These are phyloP conservation scores for Trichoderma oligosporum DNA, from an alignment of 2,329 filamentous ascomycete species.

Conservation along the genomic window DNA sequence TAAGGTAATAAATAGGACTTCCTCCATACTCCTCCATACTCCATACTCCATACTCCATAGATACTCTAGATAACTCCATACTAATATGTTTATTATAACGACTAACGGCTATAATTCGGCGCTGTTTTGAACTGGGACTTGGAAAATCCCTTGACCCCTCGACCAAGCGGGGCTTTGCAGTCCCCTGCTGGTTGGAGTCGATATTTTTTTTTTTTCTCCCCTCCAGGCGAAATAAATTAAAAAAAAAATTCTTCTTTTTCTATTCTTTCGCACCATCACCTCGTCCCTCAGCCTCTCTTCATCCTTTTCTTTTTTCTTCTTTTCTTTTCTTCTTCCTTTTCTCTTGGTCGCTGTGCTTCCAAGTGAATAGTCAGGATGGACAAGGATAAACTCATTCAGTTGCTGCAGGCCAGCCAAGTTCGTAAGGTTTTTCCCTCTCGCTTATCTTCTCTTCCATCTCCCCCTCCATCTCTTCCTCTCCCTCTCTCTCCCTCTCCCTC, in stretches of 20 bases:
- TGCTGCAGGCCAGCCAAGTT: conserved; percentile 82
- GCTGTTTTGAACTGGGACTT: no score
- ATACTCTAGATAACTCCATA: no score
- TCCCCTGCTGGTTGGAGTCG: conserved; percentile 19
- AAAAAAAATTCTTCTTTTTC: conserved; percentile 17
- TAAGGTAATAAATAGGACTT: no score
- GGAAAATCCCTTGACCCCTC: conserved; percentile 19
- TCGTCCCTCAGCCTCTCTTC: not conserved
- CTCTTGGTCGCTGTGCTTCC: conserved; percentile 27
- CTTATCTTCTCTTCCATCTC: conserved; percentile 5
- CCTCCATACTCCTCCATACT: no score
- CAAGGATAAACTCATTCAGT: conserved; percentile 72
- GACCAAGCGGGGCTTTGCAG: conserved; percentile 16
- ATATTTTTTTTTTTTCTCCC: conserved; percentile 24
- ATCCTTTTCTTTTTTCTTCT: conserved; percentile 17
- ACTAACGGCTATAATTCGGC: conserved; percentile 8
- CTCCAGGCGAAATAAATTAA: conserved; percentile 18
- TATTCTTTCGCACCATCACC: conserved; percentile 18
- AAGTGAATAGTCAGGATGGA: conserved; percentile 36
- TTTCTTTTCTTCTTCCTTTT: conserved; percentile 13
- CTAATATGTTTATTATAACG: conserved; percentile 2
- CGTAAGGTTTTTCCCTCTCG: conserved; percentile 54
- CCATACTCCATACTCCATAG: no score
- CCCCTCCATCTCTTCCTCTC: conserved; percentile 3
- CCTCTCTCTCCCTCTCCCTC: not conserved